Conservation (phyloP, 768 basidiomycete species). For the Mycena rebaudengoi region DNA sequence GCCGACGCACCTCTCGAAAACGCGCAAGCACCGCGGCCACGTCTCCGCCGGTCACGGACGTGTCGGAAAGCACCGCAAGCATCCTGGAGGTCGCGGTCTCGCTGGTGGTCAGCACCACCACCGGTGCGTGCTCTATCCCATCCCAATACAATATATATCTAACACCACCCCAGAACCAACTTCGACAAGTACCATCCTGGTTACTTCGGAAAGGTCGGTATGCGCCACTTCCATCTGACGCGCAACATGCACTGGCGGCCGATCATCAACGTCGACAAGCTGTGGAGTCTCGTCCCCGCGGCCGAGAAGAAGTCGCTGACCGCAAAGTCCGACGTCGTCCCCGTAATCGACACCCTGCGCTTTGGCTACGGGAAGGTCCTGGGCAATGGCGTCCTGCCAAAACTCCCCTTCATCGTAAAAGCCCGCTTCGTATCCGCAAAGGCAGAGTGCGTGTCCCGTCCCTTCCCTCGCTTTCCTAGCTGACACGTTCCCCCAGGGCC, state of each 20-base stretch:
- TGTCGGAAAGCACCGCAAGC: conserved; percentile 99
- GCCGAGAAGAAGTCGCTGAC: conserved; percentile 84
- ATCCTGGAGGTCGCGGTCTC: conserved; percentile 99
- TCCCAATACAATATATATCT: not conserved
- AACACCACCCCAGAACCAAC: conserved; percentile 73
- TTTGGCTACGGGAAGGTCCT: conserved; percentile 93
- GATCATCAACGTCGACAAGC: conserved; percentile 98
- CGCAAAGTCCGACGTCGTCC: conserved; percentile 83
- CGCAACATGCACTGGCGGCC: conserved; percentile 93
- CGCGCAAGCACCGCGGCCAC: conserved; percentile 99
- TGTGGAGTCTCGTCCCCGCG: conserved; percentile 89
- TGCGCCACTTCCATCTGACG: conserved; percentile 97
- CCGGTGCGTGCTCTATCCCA: conserved; percentile 64
- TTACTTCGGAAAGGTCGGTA: conserved; percentile 99
- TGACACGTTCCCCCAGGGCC: conserved; percentile 40
- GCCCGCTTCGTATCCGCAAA: conserved; percentile 92
- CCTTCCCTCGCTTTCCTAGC: conserved; percentile 4
- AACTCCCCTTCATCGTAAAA: conserved; percentile 96
- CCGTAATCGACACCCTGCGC: conserved; percentile 89
- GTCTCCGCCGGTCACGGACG: conserved; percentile 99
- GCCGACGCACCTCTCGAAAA: conserved; percentile 97
- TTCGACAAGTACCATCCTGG: conserved; percentile 99
- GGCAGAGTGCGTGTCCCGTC: conserved; percentile 68
- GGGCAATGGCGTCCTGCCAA: conserved; percentile 92
- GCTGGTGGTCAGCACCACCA: conserved; percentile 99